Base-by-base conservation (phyloP, 2,329 filamentous ascomycete species). In the Xylariaceae sp. region DNA sequence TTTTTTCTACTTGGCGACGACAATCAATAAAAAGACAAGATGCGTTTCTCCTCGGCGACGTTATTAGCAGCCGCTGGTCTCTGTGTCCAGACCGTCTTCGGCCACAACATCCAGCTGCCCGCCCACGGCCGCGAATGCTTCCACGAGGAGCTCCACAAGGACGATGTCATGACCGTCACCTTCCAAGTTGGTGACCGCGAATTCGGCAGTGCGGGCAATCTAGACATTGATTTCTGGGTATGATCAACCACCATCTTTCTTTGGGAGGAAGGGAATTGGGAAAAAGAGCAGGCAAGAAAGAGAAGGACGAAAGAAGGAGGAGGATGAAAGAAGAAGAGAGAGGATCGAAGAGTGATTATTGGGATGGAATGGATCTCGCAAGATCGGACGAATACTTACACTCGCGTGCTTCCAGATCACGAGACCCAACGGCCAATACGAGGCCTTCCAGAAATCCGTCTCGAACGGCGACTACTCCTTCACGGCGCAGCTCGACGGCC, bases 191-290 rank as follows among this genome's bases (percentile, higher is more conserved):
- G 94, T 73, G 94, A 99, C 74, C 82, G 93, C 67, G 94, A 99
- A 74, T 97, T 96, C 76, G 93, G 93, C 55, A 90, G 89, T 55
- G 92, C 92, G 59, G 93, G 93, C 39, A 97, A 97, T 73, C 80
- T 99, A 61, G 92, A 97, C 68, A 88, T 99, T 72, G 94, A 99
- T 76, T 99, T 99, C 75, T 97, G 92, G 92, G 94, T 97, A 86
- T 67, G 86, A 67, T 42, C 23, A 9, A 2, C 18, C 4, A 51
- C 13, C 18, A 11, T 2, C 17, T 17, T 23, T 7, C 34, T 17
- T 23, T 3, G 6, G 3, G 30, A n/a, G n/a, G 23, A 2, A 15
- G 23, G 23, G 7, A 51, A 30, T 30, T 30, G 23, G 23, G 23
- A n/a, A 4, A 23, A 23, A 2, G 23, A 23, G 18, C 7, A 17